phyloP scores from a whole-genome alignment of 805 yeast species.

The Spathaspora girioi region DNA sequence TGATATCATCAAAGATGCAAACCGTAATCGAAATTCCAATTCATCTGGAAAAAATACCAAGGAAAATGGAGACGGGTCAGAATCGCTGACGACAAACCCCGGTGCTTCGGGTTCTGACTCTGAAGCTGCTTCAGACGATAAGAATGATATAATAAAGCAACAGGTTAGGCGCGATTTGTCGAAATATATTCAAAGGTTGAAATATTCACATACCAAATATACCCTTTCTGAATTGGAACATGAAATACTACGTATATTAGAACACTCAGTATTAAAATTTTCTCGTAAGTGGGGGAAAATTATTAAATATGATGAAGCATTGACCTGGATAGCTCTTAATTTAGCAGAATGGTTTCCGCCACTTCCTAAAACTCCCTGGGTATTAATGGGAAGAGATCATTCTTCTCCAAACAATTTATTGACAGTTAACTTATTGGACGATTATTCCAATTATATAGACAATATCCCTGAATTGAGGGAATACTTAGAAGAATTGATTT shows the following conservation, averaged over 20 bases:
- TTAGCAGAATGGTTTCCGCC: slow-evolving; percentile 89
- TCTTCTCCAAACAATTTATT: slow-evolving; percentile 21
- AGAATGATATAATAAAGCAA: slow-evolving; percentile 20
- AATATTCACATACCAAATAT: slow-evolving; percentile 18
- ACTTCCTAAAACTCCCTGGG: slow-evolving; percentile 48
- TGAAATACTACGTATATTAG: slow-evolving; percentile 52
- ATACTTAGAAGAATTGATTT: slow-evolving; percentile 18
- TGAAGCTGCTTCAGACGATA: not conserved
- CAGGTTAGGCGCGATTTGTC: slow-evolving; percentile 54
- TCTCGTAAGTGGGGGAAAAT: slow-evolving; percentile 74
- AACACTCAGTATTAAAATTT: slow-evolving; percentile 60
- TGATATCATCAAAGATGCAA: slow-evolving; percentile 13
- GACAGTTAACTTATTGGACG: slow-evolving; percentile 31
- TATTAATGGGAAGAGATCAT: slow-evolving; percentile 51
- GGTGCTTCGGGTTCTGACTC: not conserved
- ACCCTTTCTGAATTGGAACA: slow-evolving; percentile 42
- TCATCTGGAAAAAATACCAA: not conserved
- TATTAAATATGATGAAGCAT: slow-evolving; percentile 74
- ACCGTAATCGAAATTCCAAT: not conserved
- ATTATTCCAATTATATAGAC: slow-evolving; percentile 36
- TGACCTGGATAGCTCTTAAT: slow-evolving; percentile 85
- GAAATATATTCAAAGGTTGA: slow-evolving; percentile 53
- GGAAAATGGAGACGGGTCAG: not conserved
- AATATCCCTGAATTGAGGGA: slow-evolving; percentile 23
- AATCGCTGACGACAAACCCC: not conserved